Conservation (phyloP, 768 basidiomycete genomes). For the Suillus americanus region DNA sequence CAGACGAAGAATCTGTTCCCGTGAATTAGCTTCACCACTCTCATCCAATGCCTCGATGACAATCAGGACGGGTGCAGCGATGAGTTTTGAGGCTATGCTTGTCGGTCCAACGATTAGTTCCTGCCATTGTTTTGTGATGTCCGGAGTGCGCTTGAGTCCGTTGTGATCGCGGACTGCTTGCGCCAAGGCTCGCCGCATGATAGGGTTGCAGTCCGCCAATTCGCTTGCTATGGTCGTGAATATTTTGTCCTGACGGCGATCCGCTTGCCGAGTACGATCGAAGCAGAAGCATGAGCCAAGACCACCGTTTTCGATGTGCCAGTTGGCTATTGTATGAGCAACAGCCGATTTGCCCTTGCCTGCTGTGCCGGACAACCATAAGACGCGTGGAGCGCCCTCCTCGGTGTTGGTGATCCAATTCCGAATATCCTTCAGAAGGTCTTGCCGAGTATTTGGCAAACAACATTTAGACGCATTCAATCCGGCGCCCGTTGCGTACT, state of each 20-base stretch:
- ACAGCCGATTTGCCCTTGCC: constrained; percentile 22
- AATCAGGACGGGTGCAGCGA: constrained; percentile 20
- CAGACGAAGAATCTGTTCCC: constrained; percentile 16
- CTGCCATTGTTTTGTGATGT: constrained; percentile 13
- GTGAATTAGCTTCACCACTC: constrained; percentile 9
- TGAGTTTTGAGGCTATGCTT: neutral
- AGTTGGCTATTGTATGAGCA: constrained; percentile 16
- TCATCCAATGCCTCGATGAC: constrained; percentile 28
- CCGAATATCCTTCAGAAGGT: constrained; percentile 15
- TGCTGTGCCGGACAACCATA: constrained; percentile 13
- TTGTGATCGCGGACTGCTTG: neutral
- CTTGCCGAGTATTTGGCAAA: constrained; percentile 12
- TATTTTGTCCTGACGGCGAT: neutral
- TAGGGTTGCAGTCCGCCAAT: neutral
- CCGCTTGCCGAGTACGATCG: constrained; percentile 6
- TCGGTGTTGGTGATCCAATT: constrained; percentile 12
- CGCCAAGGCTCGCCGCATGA: neutral
- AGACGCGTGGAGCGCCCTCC: constrained; percentile 7
- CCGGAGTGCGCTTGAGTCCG: neutral
- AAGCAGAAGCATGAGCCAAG: constrained; percentile 18
- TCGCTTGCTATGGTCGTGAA: neutral
- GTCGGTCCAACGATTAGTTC: constrained; percentile 16
- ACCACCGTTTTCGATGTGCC: constrained; percentile 7
- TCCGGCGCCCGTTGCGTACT: neutral
- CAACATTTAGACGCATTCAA: constrained; percentile 8